Base-by-base conservation (phyloP, 179 eudicot species). In the Silene vulgaris region DNA sequence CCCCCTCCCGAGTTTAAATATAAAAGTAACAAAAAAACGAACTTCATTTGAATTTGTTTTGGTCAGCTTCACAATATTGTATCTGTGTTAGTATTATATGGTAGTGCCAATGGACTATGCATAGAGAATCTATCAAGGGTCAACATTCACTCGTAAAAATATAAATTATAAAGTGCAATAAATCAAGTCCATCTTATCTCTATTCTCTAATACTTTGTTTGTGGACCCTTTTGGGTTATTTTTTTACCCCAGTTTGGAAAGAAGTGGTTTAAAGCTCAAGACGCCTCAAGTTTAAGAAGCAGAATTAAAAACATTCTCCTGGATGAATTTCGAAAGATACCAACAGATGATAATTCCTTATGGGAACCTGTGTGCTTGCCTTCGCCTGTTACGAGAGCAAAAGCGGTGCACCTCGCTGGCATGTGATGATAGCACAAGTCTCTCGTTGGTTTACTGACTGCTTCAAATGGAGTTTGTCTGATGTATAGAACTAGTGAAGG, bases 231-330 rank as follows among this genome's bases (percentile, higher is more conserved):
- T 75, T 32, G 20, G 37, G 61, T 30, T 17, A 16, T 29, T 30
- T 16, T 35, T n/a, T 43, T 21, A 40, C 43, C 30, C 14, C 87
- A 94, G 98, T 87, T 94, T 79, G 89, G 89, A 32, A 89, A 67
- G 73, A 72, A 79, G 64, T 95, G 99, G 99, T 95, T 95, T 82
- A 87, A 68, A 82, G 95, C 97, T 16, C 86, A 81, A 84, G 96
- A 90, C 50, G 97, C 97, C 13, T 95, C 99, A 52, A 65, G 76
- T 75, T 83, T 95, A 86, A 88, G 99, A 85, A 76, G 64, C 65
- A 87, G 74, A 87, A 89, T 95, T 32, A 80, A 82, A 52, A 65
- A 72, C 35, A 73, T 89, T 77, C 89, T 90, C 23, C 26, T 26
- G 71, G 76, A 84, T 21, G 78, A 88, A 82, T 89, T 92, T 73